Conservation (phyloP, 2,329 filamentous ascomycete genomes). For the Paradendryphiella salina region DNA sequence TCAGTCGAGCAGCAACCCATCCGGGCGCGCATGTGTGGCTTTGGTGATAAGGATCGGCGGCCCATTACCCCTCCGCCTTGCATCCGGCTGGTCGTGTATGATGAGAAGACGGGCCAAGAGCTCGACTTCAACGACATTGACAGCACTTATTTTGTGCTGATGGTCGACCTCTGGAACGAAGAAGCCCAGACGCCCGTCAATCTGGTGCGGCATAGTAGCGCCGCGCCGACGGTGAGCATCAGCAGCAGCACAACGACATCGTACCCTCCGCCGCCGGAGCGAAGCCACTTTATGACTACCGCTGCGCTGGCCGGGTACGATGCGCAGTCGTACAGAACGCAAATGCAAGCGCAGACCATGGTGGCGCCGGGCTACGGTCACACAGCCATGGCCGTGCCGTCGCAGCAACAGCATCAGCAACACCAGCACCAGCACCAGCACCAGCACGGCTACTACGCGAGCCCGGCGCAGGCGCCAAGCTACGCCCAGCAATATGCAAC, state of each 20-base stretch:
- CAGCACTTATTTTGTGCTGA: constrained; percentile 68
- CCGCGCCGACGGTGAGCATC: constrained; percentile 70
- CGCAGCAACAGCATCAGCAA: too few relatives aligned
- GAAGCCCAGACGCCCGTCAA: constrained; percentile 67
- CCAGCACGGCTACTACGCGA: constrained; percentile 2
- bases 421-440: too few relatives aligned
- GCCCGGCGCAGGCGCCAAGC: background rate
- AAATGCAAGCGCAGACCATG: constrained; percentile 22
- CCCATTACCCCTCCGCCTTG: constrained; percentile 96
- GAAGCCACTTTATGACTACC: constrained; percentile 39
- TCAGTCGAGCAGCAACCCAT: constrained; percentile 87
- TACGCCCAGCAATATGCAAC: constrained; percentile 6
- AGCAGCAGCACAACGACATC: constrained; percentile 78
- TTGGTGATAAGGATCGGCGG: constrained; percentile 96
- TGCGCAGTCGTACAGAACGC: constrained; percentile 33
- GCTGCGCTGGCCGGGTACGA: constrained; percentile 33
- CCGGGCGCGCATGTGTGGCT: constrained; percentile 96
- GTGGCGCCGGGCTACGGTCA: constrained; percentile 15
- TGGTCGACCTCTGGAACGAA: constrained; percentile 69
- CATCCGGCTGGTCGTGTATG: constrained; percentile 78
- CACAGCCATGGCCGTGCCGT: constrained; percentile 2
- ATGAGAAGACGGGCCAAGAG: constrained; percentile 74
- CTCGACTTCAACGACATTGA: constrained; percentile 77
- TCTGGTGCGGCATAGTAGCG: constrained; percentile 66
- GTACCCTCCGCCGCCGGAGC: constrained; percentile 62